Evolutionary conservation across 2,329 filamentous ascomycete genomes (phyloP).

Genomic region (Aspergillus udagawae): DNA sequence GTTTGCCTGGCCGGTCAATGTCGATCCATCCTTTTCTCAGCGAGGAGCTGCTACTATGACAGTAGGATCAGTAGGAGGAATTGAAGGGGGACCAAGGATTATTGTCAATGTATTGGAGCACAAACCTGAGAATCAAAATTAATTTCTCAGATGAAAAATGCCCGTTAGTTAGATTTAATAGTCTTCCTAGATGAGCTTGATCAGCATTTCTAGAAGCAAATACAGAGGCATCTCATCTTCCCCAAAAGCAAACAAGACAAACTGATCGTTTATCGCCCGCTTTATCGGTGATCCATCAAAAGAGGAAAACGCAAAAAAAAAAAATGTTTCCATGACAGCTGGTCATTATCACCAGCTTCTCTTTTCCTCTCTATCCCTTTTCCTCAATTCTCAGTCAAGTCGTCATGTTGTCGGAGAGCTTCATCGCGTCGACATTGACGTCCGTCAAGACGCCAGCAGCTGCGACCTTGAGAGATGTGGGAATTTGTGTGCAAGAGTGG

Average conservation of each 20-base stretch:
- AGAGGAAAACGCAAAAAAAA: neutral
- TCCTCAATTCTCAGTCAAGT: slow-evolving; percentile 17
- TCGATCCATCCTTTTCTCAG: neutral
- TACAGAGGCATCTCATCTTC: neutral
- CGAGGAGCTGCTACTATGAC: neutral
- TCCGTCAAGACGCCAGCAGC: slow-evolving; percentile 42
- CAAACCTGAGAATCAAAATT: neutral
- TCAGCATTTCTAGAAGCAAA: too few relatives aligned
- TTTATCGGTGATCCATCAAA: slow-evolving; percentile 16
- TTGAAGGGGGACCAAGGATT: slow-evolving; percentile 12
- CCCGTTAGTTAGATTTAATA: neutral
- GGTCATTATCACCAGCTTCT: neutral
- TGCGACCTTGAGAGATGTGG: slow-evolving; percentile 66
- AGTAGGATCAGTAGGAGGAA: neutral
- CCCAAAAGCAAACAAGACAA: slow-evolving; percentile 31
- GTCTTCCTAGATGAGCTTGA: too few relatives aligned
- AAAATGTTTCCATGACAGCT: slow-evolving; percentile 5
- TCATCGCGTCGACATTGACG: slow-evolving; percentile 43
- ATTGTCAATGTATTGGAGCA: neutral
- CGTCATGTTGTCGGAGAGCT: slow-evolving; percentile 48
- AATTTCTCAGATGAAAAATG: neutral
- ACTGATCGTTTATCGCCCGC: slow-evolving; percentile 22
- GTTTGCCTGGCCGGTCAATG: neutral
- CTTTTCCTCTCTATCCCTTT: slow-evolving; percentile 8
- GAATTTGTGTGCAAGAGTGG: slow-evolving; percentile 79